Evolutionary conservation across 345 rosid species (phyloP).

Genomic region (Brassica nigra): DNA sequence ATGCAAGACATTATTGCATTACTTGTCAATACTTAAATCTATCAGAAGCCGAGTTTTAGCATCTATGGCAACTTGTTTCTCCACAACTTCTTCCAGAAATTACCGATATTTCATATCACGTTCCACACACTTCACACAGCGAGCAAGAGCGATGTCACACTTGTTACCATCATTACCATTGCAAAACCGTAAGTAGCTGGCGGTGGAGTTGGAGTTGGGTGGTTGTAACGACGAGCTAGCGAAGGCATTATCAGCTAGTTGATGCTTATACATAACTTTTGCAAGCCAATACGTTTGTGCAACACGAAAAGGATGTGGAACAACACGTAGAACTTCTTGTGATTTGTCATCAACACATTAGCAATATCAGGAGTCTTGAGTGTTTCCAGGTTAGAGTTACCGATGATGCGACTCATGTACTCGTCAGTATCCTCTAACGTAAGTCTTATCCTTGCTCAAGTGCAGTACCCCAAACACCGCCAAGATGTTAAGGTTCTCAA

Average conservation of each 20-base stretch:
- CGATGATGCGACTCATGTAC: neutral
- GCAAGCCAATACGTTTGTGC: constrained; percentile 10
- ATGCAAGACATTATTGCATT: constrained; percentile 20
- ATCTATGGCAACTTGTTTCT: constrained; percentile 10
- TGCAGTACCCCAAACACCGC: constrained; percentile 8
- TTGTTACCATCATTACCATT: constrained; percentile 22
- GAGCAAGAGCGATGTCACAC: constrained; percentile 17
- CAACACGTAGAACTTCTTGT: constrained; percentile 18
- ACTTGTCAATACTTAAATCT: neutral
- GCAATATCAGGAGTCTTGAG: neutral
- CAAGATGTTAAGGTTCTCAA: neutral
- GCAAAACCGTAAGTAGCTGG: constrained; percentile 17
- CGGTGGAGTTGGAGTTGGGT: constrained; percentile 8
- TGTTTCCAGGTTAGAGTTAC: constrained; percentile 11
- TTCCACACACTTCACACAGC: constrained; percentile 16
- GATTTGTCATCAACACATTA: neutral
- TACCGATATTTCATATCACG: neutral
- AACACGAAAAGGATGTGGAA: constrained; percentile 25
- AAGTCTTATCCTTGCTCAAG: constrained; percentile 21
- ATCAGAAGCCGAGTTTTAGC: neutral
- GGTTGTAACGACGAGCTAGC: neutral
- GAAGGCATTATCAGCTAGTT: neutral
- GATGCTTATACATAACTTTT: neutral
- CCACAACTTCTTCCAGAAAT: constrained; percentile 8
- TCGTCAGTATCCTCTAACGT: neutral